A percentile compares a stretch with the other conserved stretches of the same genome.
phyloP scores from a whole-genome alignment of 2,329 filamentous ascomycete species.

The Aplosporella prunicola region DNA sequence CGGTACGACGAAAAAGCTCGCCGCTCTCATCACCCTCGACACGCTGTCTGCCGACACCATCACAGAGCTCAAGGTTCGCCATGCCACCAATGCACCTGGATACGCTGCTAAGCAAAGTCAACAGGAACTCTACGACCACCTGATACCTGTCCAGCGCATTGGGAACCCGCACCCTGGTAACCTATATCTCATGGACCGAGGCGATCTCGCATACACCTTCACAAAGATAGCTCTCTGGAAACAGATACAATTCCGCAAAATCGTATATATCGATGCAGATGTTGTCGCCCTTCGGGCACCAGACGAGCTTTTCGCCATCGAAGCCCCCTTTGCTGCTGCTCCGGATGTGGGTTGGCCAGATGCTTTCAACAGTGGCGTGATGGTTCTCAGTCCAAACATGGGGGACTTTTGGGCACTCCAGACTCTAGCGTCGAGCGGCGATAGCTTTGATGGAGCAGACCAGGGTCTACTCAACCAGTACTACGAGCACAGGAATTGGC shows the following conservation, averaged over 20 bases:
- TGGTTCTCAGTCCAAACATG: constrained; percentile 80
- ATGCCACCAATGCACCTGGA: constrained; percentile 1
- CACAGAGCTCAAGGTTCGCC: constrained; percentile 60
- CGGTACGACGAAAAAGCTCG: constrained; percentile 76
- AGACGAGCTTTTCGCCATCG: constrained; percentile 76
- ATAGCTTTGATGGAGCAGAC: constrained; percentile 94
- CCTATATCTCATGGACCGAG: constrained; percentile 81
- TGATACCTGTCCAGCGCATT: constrained; percentile 75
- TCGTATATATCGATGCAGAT: constrained; percentile 92
- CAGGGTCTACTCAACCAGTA: constrained; percentile 94
- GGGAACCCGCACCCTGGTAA: constrained; percentile 70
- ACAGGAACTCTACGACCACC: constrained; percentile 74
- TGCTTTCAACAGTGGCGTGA: constrained; percentile 94
- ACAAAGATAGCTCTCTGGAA: constrained; percentile 96
- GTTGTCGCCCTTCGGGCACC: constrained; percentile 83
- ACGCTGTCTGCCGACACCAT: constrained; percentile 66
- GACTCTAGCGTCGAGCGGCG: constrained; percentile 73
- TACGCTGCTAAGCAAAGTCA: not conserved
- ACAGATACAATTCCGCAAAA: constrained; percentile 77
- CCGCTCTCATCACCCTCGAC: constrained; percentile 73
- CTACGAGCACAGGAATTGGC: constrained; percentile 66
- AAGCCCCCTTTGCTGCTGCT: constrained; percentile 57
- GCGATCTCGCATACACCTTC: constrained; percentile 84
- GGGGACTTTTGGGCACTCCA: constrained; percentile 78
- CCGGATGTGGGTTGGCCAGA: constrained; percentile 98